Base-by-base conservation (phyloP, 352 stramenopile species). In the Phytophthora cajani region DNA sequence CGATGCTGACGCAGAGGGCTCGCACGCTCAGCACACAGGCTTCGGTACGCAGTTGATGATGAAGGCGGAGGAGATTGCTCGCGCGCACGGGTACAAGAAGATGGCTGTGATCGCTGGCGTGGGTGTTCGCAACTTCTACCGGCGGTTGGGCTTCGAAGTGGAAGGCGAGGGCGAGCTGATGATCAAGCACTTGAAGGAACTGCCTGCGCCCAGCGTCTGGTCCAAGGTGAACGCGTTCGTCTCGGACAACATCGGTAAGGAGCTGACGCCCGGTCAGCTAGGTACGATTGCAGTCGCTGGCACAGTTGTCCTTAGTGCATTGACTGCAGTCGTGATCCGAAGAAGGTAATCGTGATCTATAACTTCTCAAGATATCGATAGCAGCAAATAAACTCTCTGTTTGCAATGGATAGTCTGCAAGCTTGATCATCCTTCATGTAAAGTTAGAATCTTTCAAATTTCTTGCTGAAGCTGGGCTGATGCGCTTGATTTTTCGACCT, bases 61-160 rank as follows among this genome's bases (percentile, higher is more conserved):
- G 50, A 92, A 94, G 58, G 85, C 83, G 3, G 88, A 96, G 32
- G 77, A 93, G 62, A 93, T 97, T 62, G 87, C 88, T 64, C 78
- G 76, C 32, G 57, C 74, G 10, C 69, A 94, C 33, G 87, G 89
- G 7, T 91, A 87, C 66, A 81, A 77, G 11, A 97, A 97, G 77
- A 67, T 97, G 42, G 91, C 88, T 14, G 91, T 97, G 33, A 98
- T 98, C 59, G 87, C 88, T 9, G 92, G 92, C 49, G 88, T 98
- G n/a, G 92, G 92, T 46, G 90, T 97, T 49, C 87, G 92, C 30
- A 95, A 96, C 65, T 98, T 97, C 62, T 98, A 98, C 68, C 80
- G 90, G n/a, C 82, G 85, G 12, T 72, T 97, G 47, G 92, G 92
- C 5, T 98, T 95, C 69, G 87, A 94, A 64, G 80, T 97, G 19